Evolutionary conservation across 257 asterid genomes (phyloP).

Genomic region (Forsythia suspensa): DNA sequence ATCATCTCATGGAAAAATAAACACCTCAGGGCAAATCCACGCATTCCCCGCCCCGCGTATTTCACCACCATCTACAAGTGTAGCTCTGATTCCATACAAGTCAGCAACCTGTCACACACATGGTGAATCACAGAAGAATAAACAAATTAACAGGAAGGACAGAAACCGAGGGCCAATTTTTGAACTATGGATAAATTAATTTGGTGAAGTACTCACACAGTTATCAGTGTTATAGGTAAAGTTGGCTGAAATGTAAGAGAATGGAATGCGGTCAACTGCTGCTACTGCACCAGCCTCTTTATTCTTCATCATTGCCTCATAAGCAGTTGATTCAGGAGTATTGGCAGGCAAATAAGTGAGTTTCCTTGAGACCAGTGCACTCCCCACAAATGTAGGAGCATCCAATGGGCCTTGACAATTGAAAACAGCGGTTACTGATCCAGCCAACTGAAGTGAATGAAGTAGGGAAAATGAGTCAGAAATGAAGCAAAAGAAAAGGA

Average conservation of each 20-base stretch:
- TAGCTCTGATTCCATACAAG: slow-evolving; percentile 96
- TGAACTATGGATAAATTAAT: slow-evolving; percentile 17
- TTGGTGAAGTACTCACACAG: slow-evolving; percentile 65
- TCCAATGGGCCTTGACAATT: slow-evolving; percentile 99
- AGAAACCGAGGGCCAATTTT: neutral
- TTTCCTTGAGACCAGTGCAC: slow-evolving; percentile 94
- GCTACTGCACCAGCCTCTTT: slow-evolving; percentile 99
- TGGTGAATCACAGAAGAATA: slow-evolving; percentile 20
- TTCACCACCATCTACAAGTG: slow-evolving; percentile 99
- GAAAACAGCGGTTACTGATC: slow-evolving; percentile 93
- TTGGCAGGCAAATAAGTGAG: slow-evolving; percentile 61
- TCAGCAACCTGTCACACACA: slow-evolving; percentile 78
- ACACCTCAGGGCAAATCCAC: slow-evolving; percentile 99
- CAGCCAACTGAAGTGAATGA: slow-evolving; percentile 75
- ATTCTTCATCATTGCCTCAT: slow-evolving; percentile 78
- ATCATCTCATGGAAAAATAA: slow-evolving; percentile 34
- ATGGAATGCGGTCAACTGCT: slow-evolving; percentile 89
- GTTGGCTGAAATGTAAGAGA: slow-evolving; percentile 92
- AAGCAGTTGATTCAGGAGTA: slow-evolving; percentile 74
- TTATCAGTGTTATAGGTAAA: slow-evolving; percentile 96
- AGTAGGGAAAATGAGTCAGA: slow-evolving; percentile 18
- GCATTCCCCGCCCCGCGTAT: slow-evolving; percentile 99
- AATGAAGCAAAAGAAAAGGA: neutral
- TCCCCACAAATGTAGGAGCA: slow-evolving; percentile 95
- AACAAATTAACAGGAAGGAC: slow-evolving; percentile 15